phyloP scores from a whole-genome alignment of 2,329 filamentous ascomycete species.

The Sphaerulina vaccinii region DNA sequence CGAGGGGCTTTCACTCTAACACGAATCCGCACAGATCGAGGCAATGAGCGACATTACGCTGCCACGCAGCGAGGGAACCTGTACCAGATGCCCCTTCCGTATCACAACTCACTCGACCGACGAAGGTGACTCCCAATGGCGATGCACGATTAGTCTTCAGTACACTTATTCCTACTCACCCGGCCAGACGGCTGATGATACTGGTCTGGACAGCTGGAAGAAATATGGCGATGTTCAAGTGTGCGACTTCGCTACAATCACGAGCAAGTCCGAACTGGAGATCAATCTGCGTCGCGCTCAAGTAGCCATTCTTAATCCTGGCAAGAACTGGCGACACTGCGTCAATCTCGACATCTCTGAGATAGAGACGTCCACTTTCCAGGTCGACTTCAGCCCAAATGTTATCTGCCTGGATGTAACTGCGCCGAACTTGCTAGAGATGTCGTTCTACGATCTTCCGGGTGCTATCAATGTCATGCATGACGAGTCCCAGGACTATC shows the following conservation, averaged over 20 bases:
- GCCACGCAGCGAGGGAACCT: conserved; percentile 68
- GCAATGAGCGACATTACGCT: conserved; percentile 63
- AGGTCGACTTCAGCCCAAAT: conserved; percentile 76
- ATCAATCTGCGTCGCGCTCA: conserved; percentile 72
- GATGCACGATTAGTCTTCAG: conserved; percentile 65
- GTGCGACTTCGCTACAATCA: conserved; percentile 63
- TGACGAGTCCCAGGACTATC: conserved; percentile 60
- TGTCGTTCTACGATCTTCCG: conserved; percentile 83
- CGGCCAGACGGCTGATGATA: conserved; percentile 55
- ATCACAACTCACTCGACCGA: conserved; percentile 64
- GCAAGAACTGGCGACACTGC: conserved; percentile 47
- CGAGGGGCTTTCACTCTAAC: no score
- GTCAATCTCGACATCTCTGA: conserved; percentile 7
- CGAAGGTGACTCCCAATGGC: conserved; percentile 52
- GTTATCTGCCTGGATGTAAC: conserved; percentile 74
- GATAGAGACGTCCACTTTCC: conserved; percentile 29
- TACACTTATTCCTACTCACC: conserved; percentile 61
- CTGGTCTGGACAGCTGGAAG: conserved; percentile 68
- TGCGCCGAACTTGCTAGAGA: conserved; percentile 66
- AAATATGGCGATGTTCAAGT: conserved; percentile 45
- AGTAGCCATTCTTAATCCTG: conserved; percentile 70
- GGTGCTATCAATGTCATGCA: conserved; percentile 74
- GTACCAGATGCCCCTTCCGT: conserved; percentile 74
- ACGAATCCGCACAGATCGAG: no score
- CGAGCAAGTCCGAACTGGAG: conserved; percentile 63